These are phyloP conservation scores for Nectriaceae sp. DNA, from an alignment of 2,329 filamentous ascomycete species.

Conservation along the genomic window DNA sequence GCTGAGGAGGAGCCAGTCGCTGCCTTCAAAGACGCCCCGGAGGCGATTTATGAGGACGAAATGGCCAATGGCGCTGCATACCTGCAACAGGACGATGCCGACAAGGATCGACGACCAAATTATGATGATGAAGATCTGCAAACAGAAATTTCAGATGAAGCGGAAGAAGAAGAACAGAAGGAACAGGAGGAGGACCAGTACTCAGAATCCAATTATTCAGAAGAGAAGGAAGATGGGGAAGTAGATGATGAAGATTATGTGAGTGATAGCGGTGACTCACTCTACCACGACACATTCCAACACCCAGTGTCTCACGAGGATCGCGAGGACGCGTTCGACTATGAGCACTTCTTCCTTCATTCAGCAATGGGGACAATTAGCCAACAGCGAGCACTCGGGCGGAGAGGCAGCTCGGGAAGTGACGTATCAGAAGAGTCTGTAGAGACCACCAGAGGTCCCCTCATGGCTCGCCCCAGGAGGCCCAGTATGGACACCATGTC, in stretches of 20 bases:
- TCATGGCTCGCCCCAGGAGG: conserved; percentile 36
- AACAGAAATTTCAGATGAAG: conserved; percentile 36
- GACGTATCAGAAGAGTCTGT: conserved; percentile 61
- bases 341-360: conserved; percentile 93
- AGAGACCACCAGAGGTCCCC: conserved; percentile 58
- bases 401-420: conserved; percentile 50
- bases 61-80: not conserved
- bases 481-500: conserved; percentile 53
- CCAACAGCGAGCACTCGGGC: conserved; percentile 28
- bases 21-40: conserved; percentile 9
- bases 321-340: conserved; percentile 92
- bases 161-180: conserved; percentile 8
- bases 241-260: conserved; percentile 43
- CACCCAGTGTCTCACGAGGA: conserved; percentile 81
- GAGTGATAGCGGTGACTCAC: conserved; percentile 65
- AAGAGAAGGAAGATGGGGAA: conserved; percentile 38
- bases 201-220: conserved; percentile 14
- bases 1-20: conserved; percentile 10
- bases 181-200: conserved; percentile 25
- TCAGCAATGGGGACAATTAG: conserved; percentile 83
- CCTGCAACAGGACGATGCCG: not conserved
- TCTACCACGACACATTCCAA: conserved; percentile 63
- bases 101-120: conserved; percentile 4
- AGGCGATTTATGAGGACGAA: not conserved
- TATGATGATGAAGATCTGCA: conserved; percentile 39